Conservation (phyloP, 768 basidiomycete species). For the Roridomyces roridus region DNA sequence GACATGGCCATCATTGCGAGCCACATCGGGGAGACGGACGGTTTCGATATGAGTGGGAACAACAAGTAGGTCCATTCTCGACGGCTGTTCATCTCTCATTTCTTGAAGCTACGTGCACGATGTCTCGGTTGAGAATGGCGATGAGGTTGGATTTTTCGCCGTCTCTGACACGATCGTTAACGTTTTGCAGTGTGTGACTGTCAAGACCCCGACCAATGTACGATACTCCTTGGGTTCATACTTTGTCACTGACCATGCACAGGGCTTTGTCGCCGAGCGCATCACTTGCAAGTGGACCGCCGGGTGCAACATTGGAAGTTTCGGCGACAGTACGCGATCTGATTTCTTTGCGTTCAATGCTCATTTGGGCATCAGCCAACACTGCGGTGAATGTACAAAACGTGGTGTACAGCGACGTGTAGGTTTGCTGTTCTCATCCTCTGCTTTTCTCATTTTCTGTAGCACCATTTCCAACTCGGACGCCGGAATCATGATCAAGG, state of each 20-base stretch:
- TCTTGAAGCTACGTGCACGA: slow-evolving; percentile 36
- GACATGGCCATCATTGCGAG: slow-evolving; percentile 29
- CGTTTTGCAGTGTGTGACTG: slow-evolving; percentile 35
- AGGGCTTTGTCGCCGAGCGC: slow-evolving; percentile 26
- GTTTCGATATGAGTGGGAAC: slow-evolving; percentile 34
- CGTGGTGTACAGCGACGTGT: slow-evolving; percentile 27
- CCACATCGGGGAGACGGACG: slow-evolving; percentile 33
- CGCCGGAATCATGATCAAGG: slow-evolving; percentile 30
- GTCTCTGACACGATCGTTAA: background rate
- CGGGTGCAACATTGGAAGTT: slow-evolving; percentile 32
- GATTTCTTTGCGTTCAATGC: background rate
- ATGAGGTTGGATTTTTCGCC: slow-evolving; percentile 3
- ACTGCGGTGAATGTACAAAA: slow-evolving; percentile 29
- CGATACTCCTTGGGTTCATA: background rate
- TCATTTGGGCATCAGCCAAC: background rate
- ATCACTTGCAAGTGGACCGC: slow-evolving; percentile 28
- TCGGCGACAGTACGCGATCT: slow-evolving; percentile 19
- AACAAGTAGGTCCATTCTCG: slow-evolving; percentile 15
- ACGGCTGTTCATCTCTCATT: background rate
- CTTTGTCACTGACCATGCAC: background rate
- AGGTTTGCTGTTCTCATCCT: no score
- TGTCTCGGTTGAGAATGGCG: slow-evolving; percentile 37
- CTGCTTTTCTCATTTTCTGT: no score
- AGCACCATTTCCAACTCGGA: slow-evolving; percentile 27
- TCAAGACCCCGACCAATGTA: slow-evolving; percentile 36